Percentiles rank a stretch among this genome's conserved stretches.
These are phyloP conservation scores for Aspergillus neotritici DNA, from an alignment of 2,329 filamentous ascomycete genomes.

Conservation along the genomic window DNA sequence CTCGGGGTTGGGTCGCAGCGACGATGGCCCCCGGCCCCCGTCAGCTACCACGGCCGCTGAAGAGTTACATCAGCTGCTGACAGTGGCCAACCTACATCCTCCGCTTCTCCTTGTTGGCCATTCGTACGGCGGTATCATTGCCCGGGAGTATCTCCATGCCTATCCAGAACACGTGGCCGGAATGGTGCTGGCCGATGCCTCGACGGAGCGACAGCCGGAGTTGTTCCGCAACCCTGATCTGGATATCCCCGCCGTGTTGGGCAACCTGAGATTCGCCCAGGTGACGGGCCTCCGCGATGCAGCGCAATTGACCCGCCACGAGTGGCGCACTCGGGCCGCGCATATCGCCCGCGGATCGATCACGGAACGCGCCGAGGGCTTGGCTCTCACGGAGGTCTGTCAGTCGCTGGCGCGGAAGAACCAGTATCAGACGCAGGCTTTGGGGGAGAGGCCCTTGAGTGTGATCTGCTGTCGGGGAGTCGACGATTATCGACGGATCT, in stretches of 20 bases:
- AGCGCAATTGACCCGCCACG: slow-evolving; percentile 26
- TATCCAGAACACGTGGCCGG: slow-evolving; percentile 26
- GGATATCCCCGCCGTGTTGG: slow-evolving; percentile 27
- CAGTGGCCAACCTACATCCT: slow-evolving; percentile 14
- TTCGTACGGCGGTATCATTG: slow-evolving; percentile 38
- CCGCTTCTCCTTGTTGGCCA: slow-evolving; percentile 35
- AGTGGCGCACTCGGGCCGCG: slow-evolving; percentile 30
- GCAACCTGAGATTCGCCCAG: slow-evolving; percentile 25
- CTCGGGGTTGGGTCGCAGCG: slow-evolving; percentile 34
- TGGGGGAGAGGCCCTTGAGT: slow-evolving; percentile 29
- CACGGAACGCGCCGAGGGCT: slow-evolving; percentile 20
- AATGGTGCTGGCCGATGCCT: slow-evolving; percentile 35
- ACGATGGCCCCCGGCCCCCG: slow-evolving; percentile 14
- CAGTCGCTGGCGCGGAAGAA: slow-evolving; percentile 23
- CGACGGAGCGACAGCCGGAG: slow-evolving; percentile 29
- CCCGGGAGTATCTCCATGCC: slow-evolving; percentile 35
- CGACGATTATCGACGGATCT: slow-evolving; percentile 31
- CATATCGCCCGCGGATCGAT: slow-evolving; percentile 22
- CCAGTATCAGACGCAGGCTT: slow-evolving; percentile 24
- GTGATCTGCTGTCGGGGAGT: slow-evolving; percentile 32
- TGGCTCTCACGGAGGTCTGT: slow-evolving; percentile 20
- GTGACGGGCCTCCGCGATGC: slow-evolving; percentile 29
- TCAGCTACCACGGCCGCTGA: slow-evolving; percentile 23
- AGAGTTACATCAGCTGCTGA: slow-evolving; percentile 29
- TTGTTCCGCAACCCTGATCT: slow-evolving; percentile 29